Evolutionary conservation across 2,329 filamentous ascomycete species (phyloP).

Genomic region (Colletotrichum melonis): DNA sequence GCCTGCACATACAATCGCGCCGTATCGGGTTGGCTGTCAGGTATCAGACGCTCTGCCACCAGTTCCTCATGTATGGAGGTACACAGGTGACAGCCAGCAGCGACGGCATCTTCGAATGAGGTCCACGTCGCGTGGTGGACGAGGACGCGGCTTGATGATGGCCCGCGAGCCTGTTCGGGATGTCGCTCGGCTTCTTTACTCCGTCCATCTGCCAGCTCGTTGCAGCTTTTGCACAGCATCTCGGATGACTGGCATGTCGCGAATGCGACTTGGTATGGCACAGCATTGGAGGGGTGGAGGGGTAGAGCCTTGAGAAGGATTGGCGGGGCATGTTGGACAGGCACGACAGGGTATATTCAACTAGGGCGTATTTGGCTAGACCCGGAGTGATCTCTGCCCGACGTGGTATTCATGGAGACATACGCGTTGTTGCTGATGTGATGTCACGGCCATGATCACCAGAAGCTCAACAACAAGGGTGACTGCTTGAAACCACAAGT

Average conservation of each 20-base stretch:
- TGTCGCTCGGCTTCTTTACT: neutral
- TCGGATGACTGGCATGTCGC: neutral
- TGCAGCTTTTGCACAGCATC: neutral
- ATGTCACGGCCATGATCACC: neutral
- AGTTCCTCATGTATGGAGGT: neutral
- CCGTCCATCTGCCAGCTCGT: neutral
- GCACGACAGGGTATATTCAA: neutral
- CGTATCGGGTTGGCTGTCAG: neutral
- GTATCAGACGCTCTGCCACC: neutral
- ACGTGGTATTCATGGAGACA: neutral
- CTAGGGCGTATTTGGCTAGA: neutral
- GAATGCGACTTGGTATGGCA: neutral
- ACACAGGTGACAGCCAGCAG: neutral
- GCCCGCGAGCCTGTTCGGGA: neutral
- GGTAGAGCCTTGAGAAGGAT: neutral
- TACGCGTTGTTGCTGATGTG: neutral
- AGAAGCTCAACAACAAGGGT: neutral
- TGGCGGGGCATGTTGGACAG: neutral
- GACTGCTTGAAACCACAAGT: neutral
- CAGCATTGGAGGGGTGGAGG: too few relatives aligned
- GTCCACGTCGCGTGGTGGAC: neutral
- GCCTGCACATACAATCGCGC: neutral
- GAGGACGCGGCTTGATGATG: neutral
- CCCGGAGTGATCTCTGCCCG: neutral
- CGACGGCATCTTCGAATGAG: neutral